A percentile compares a stretch with the other conserved stretches of the same genome.
Conservation (phyloP, 306 rosid genomes). For the Acmispon strigosus region DNA sequence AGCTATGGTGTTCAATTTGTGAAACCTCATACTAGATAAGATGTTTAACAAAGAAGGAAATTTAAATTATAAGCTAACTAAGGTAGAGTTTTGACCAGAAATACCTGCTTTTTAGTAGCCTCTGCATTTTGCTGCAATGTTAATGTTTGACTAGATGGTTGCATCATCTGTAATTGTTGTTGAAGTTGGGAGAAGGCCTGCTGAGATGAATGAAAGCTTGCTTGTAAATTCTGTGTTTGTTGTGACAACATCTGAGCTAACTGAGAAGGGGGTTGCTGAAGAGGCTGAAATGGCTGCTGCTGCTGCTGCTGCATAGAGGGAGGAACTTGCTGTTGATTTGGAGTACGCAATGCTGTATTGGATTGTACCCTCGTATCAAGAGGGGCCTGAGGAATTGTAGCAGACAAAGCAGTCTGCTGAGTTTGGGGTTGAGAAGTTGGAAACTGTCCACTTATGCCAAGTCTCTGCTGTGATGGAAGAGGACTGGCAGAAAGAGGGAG, state of each 20-base stretch:
- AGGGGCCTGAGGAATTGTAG: constrained; percentile 37
- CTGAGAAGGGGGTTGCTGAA: constrained; percentile 73
- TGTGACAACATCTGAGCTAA: constrained; percentile 91
- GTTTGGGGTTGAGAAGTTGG: constrained; percentile 59
- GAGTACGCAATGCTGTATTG: constrained; percentile 25
- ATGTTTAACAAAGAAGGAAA: constrained; percentile 1
- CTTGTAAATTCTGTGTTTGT: constrained; percentile 84
- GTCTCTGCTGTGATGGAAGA: constrained; percentile 40
- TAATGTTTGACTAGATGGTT: constrained; percentile 67
- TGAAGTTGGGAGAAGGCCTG: constrained; percentile 95
- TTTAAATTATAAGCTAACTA: neutral
- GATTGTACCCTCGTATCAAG: constrained; percentile 44
- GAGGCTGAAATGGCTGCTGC: constrained; percentile 50
- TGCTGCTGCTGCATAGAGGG: constrained; percentile 41
- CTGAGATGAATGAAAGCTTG: constrained; percentile 92
- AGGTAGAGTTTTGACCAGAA: neutral
- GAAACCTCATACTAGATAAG: neutral
- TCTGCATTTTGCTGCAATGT: constrained; percentile 54
- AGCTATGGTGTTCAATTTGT: neutral
- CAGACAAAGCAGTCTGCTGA: constrained; percentile 45
- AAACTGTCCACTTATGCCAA: constrained; percentile 46
- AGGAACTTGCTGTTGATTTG: constrained; percentile 48
- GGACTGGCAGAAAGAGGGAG: constrained; percentile 54
- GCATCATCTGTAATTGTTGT: constrained; percentile 81
- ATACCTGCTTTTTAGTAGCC: constrained; percentile 69